Evolutionary conservation across 371 early-diverging fungal genomes (phyloP), one percentile per base, ranked within the genome.

Genomic region (Sporodiniella umbellata): DNA sequence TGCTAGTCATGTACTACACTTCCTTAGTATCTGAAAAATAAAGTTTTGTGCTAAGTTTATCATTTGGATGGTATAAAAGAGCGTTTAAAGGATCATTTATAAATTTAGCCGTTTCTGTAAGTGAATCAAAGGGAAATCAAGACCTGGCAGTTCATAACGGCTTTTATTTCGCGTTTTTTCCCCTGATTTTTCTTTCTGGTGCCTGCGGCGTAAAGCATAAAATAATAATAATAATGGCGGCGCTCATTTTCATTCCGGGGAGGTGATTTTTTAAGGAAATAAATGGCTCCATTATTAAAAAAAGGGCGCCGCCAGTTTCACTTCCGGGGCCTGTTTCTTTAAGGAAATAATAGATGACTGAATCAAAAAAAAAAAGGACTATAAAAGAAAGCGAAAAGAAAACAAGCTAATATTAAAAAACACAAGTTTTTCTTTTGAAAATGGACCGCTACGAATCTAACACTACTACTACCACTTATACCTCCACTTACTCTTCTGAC

Each of bases 391-490:
- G 30, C 14, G 15, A 35, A n/a, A 35, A 35, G 4, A 35, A n/a
- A 35, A 35, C 5, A 35, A 8, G 1, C 10, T 31, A 12, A 31
- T 7, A 30, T n/a, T n/a, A 30, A 30, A 30, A 30, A 30, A 30
- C 30, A 30, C 5, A 30, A 30, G 12, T 18, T 6, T 37, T 37
- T 37, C n/a, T 37, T 18, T 37, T 17, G 14, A 7, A 10, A 15
- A 35, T 14, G n/a, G 4, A 7, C 40, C 18, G 8, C 8, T 40
- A 21, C 40, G 19, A 40, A 19, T 40, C 40, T 19, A 8, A 40
- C 18, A 40, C 40, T 19, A 40, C 40, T 40, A 40, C 40, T 35
- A 35, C 35, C 35, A 35, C 35, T n/a, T 35, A 35, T 35, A 35
- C 35, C 21, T 21, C 40, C 21, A 21, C 15, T 21, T 19, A 17